These are phyloP conservation scores for Xylaria sp. DNA, from an alignment of 495 filamentous ascomycete species.

Conservation along the genomic window DNA sequence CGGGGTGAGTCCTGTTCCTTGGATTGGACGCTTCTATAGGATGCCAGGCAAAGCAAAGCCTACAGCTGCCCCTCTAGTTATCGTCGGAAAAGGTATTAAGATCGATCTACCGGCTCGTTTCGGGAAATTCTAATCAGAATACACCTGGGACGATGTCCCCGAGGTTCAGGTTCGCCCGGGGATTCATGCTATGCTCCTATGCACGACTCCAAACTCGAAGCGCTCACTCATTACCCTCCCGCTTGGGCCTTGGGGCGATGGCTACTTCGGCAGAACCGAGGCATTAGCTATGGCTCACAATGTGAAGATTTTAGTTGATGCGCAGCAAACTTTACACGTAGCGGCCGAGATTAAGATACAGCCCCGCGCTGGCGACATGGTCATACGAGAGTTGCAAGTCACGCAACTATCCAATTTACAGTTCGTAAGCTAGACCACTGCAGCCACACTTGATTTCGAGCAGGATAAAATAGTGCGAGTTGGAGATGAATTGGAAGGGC, in stretches of 20 bases:
- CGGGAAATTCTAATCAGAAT: not conserved
- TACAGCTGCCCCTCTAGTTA: not conserved
- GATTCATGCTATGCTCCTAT: not conserved
- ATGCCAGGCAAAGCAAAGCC: not conserved
- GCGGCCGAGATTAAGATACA: not conserved
- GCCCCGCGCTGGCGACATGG: not conserved
- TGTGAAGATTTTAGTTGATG: not conserved
- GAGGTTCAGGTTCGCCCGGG: not conserved
- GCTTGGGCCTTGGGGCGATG: not conserved
- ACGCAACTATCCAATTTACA: not conserved
- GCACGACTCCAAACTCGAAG: not conserved
- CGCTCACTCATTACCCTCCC: not conserved
- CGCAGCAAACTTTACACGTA: conserved; percentile 1
- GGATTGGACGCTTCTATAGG: not conserved
- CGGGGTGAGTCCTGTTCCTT: not conserved
- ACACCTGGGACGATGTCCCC: not conserved
- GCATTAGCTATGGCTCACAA: not conserved
- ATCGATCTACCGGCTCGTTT: not conserved
- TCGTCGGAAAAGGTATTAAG: not conserved
- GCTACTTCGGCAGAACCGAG: not conserved
- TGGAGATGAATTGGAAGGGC: not conserved
- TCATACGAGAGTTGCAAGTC: not conserved
- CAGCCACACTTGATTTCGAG: not conserved
- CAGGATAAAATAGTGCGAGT: not conserved
- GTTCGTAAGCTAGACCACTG: not conserved